Base-by-base conservation (phyloP, 352 stramenopile genomes). In the Discostella stelligera region DNA sequence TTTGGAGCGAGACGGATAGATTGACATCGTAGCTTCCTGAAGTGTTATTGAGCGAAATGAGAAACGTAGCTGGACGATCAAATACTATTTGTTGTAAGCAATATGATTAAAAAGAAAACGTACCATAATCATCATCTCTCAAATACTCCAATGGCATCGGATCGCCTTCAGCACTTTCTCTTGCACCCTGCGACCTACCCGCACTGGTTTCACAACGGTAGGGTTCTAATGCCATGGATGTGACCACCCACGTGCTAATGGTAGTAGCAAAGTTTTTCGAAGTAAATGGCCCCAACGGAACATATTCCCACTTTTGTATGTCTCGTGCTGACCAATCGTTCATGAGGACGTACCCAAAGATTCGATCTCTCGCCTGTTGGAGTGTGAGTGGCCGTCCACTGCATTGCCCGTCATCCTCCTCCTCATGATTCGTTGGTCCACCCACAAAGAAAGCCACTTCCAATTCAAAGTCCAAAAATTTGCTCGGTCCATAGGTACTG, bases 261-360 rank as follows among this genome's bases (percentile, higher is more conserved):
- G 95, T 98, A 5, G 96, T 98, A 2, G 91, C 94, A 84, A 98
- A 98, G 82, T 98, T 98, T 86, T 99, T 99, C 72, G 94, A 90
- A 49, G 93, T 95, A 79, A 98, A 99, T 5, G 96, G 96, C 25
- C 96, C 96, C 8, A 99, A 89, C 23, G 96, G 96, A 44, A 99
- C 95, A 83, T 98, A 98, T 87, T 99, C 96, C 94, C 95, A 99
- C 84, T 97, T 97, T 87, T 98, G 94, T 77, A 97, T 96, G 61
- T 91, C 83, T 10, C 92, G 66, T 20, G 96, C 96, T 49, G 94
- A 98, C 96, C 96, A 99, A 84, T 99, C 96, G 84, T 99, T 99
- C 92, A 98, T 96, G 27, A 99, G 78, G 37, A 98, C 94, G 68
- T 98, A 94, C 7, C 96, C 96, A 86, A 99, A 99, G 61, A 99